Percentiles rank a stretch among this genome's conserved stretches.
Conservation (phyloP, 495 filamentous ascomycete genomes). For the Acidomyces sp. region DNA sequence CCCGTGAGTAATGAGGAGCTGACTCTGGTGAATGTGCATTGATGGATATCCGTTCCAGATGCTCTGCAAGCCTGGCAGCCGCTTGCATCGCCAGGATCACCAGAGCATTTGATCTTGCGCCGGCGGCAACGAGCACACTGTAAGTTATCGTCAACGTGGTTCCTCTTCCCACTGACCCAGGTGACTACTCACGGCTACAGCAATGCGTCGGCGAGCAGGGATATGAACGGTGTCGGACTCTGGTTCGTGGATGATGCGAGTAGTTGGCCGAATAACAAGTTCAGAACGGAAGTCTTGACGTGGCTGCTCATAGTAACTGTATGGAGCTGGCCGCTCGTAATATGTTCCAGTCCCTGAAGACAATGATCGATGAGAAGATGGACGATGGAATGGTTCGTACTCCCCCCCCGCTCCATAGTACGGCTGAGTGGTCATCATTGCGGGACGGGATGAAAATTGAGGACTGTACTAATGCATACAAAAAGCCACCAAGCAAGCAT, state of each 20-base stretch:
- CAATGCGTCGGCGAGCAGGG: constrained; percentile 15
- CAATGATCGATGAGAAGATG: constrained; percentile 2
- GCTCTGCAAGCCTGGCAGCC: constrained; percentile 75
- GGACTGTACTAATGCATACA: constrained; percentile 13
- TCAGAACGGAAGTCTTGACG: constrained; percentile 2
- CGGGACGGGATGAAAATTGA: not conserved
- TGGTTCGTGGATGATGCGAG: constrained; percentile 12
- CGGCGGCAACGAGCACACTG: constrained; percentile 87
- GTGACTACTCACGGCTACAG: constrained; percentile 17
- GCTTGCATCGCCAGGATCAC: constrained; percentile 59
- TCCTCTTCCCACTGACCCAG: not conserved
- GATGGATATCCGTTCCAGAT: constrained; percentile 43
- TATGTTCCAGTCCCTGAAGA: constrained; percentile 2
- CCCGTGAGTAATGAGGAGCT: too few relatives aligned
- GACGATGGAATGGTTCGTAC: constrained; percentile 6
- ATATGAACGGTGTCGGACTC: constrained; percentile 3
- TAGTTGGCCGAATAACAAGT: not conserved
- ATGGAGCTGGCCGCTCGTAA: constrained; percentile 10
- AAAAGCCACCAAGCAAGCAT: constrained; percentile 6
- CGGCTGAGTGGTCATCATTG: constrained; percentile 10
- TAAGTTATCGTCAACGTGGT: constrained; percentile 12
- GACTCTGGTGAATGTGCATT: constrained; percentile 73
- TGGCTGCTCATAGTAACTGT: constrained; percentile 8
- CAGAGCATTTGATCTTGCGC: constrained; percentile 92
- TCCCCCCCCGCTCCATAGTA: constrained; percentile 9